These are phyloP conservation scores for Lomentospora prolificans DNA, from an alignment of 2,329 filamentous ascomycete species.

Conservation along the genomic window DNA sequence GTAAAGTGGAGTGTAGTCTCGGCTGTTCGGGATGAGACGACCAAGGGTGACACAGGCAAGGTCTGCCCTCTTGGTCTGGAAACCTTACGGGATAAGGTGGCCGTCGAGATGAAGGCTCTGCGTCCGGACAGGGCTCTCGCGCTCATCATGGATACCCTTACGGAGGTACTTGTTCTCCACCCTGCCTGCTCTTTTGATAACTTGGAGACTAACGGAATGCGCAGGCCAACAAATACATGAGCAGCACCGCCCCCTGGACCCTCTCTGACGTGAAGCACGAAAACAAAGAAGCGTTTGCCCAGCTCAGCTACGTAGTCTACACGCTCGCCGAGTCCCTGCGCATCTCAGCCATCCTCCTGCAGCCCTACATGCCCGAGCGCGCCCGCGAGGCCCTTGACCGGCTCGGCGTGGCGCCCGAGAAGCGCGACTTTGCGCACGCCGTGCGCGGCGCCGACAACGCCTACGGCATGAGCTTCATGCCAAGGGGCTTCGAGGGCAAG, in stretches of 20 bases:
- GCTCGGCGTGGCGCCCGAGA: conserved; percentile 57
- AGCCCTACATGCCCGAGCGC: conserved; percentile 84
- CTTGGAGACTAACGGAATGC: conserved; percentile 12
- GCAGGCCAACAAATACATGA: conserved; percentile 40
- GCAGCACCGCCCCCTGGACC: conserved; percentile 59
- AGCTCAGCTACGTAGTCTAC: conserved; percentile 55
- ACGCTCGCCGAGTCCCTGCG: conserved; percentile 66
- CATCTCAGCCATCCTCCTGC: conserved; percentile 71
- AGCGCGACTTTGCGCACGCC: conserved; percentile 55
- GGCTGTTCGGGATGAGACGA: conserved; percentile 32
- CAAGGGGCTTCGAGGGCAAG: conserved; percentile 20
- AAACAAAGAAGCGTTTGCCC: conserved; percentile 21
- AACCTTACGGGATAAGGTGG: conserved; percentile 9
- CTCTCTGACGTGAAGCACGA: conserved; percentile 25
- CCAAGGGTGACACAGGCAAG: background rate
- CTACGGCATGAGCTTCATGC: conserved; percentile 47
- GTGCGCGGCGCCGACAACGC: conserved; percentile 51
- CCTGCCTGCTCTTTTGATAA: background rate
- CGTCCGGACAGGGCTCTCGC: conserved; percentile 10
- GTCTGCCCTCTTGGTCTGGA: conserved; percentile 9
- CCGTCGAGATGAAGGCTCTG: conserved; percentile 8
- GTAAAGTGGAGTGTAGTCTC: conserved; percentile 59
- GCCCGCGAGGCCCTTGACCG: conserved; percentile 62
- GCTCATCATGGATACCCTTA: conserved; percentile 43
- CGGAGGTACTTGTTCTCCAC: conserved; percentile 34